These are phyloP conservation scores for Entomophthora muscae DNA, from an alignment of 371 early-diverging fungal genomes.

Conservation along the genomic window DNA sequence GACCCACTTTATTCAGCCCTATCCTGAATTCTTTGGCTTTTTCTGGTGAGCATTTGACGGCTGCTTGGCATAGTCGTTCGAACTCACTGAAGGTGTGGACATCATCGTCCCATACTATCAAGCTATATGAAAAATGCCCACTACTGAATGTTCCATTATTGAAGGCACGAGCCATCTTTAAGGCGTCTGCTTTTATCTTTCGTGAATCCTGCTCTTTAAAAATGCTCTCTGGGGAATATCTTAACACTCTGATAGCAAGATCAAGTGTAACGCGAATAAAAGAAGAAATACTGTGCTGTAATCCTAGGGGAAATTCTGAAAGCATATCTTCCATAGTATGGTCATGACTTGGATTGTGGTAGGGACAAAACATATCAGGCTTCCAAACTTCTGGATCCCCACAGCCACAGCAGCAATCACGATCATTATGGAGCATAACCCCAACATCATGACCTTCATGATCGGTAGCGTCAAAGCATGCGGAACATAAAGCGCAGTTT, in stretches of 20 bases:
- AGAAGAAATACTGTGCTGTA: neutral
- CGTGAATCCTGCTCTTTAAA: neutral
- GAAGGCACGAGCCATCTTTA: neutral
- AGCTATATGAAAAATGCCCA: neutral
- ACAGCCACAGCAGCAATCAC: conserved; percentile 75
- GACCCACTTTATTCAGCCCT: neutral
- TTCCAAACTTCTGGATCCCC: conserved; percentile 93
- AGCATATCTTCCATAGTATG: neutral
- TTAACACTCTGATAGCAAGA: neutral
- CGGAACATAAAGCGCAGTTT: conserved; percentile 84
- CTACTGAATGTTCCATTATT: neutral
- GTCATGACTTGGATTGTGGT: conserved; percentile 31
- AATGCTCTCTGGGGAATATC: conserved; percentile 1
- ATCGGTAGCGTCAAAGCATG: conserved; percentile 80
- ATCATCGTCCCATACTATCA: conserved; percentile 7
- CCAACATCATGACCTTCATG: conserved; percentile 93
- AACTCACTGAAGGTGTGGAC: neutral
- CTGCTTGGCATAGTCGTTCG: neutral
- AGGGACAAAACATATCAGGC: conserved; percentile 59
- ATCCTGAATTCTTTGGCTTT: neutral
- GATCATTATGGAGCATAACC: conserved; percentile 1
- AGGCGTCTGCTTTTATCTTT: neutral
- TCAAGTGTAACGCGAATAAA: neutral
- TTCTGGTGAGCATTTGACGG: neutral
- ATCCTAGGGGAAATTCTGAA: neutral